Percentiles rank a stretch among this genome's conserved stretches.
phyloP scores from a whole-genome alignment of 768 basidiomycete species.

The Leccinum fibrillosum region DNA sequence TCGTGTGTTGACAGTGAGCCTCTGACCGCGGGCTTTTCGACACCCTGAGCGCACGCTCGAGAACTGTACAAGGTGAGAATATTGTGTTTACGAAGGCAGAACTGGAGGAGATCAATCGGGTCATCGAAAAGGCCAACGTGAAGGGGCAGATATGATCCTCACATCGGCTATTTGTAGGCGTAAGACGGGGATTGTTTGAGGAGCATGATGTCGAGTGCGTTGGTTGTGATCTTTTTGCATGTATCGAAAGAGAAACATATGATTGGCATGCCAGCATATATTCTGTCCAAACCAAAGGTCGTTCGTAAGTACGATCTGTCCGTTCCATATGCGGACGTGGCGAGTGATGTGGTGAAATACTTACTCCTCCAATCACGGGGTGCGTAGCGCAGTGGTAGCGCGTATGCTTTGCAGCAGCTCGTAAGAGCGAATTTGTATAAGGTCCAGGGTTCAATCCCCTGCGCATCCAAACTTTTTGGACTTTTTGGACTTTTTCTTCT shows the following conservation, averaged over 20 bases:
- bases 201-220: background rate
- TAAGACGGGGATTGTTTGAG: constrained; percentile 4
- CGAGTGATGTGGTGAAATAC: background rate
- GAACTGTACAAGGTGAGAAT: constrained; percentile 34
- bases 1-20: background rate
- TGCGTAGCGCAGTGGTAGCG: constrained; percentile 38
- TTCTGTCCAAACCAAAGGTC: no score
- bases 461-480: constrained; percentile 37
- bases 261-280: no score
- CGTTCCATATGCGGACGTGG: background rate
- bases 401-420: constrained; percentile 41
- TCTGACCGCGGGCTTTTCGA: constrained; percentile 9
- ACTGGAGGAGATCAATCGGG: constrained; percentile 35
- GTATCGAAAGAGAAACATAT: background rate
- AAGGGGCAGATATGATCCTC: constrained; percentile 39
- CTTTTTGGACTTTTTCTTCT: background rate
- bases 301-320: no score
- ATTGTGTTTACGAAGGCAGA: constrained; percentile 41
- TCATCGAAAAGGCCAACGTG: constrained; percentile 36
- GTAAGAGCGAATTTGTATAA: constrained; percentile 31
- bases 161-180: constrained; percentile 28
- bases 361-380: background rate
- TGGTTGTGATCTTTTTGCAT: background rate
- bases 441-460: constrained; percentile 45
- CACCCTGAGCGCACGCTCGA: constrained; percentile 41